Evolutionary conservation across 768 basidiomycete species (phyloP).

Genomic region (Phanerochaete sordida): DNA sequence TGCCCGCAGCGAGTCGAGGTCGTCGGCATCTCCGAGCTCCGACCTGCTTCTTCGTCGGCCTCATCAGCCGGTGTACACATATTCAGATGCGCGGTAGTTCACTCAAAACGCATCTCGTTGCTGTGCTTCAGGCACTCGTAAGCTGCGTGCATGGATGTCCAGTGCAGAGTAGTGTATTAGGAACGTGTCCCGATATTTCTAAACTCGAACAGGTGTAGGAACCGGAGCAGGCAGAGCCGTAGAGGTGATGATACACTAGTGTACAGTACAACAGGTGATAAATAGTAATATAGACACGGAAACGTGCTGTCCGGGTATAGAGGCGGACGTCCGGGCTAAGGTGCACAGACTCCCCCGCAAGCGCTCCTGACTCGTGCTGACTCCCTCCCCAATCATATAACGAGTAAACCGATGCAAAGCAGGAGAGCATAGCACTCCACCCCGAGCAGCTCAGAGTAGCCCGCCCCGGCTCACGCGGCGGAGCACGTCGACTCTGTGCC

Average conservation of each 20-base stretch:
- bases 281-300: slow-evolving; percentile 4
- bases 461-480: neutral
- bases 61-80: too few species aligned
- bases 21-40: too few species aligned
- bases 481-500: neutral
- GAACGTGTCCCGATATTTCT: neutral
- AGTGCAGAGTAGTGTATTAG: neutral
- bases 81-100: too few species aligned
- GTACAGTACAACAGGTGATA: slow-evolving; percentile 2
- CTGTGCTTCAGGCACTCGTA: neutral
- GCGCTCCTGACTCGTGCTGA: neutral
- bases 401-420: neutral
- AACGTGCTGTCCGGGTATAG: neutral
- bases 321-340: neutral
- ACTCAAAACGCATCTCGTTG: too few species aligned
- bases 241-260: neutral
- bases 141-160: neutral
- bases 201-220: neutral
- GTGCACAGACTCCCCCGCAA: neutral
- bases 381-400: slow-evolving; percentile 1
- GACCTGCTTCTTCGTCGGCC: too few species aligned
- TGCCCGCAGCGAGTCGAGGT: too few species aligned
- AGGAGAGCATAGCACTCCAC: neutral
- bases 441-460: neutral
- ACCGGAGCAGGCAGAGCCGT: neutral